Conservation (phyloP, 192 early-diverging fungal species). For the Funneliformis mosseae region DNA sequence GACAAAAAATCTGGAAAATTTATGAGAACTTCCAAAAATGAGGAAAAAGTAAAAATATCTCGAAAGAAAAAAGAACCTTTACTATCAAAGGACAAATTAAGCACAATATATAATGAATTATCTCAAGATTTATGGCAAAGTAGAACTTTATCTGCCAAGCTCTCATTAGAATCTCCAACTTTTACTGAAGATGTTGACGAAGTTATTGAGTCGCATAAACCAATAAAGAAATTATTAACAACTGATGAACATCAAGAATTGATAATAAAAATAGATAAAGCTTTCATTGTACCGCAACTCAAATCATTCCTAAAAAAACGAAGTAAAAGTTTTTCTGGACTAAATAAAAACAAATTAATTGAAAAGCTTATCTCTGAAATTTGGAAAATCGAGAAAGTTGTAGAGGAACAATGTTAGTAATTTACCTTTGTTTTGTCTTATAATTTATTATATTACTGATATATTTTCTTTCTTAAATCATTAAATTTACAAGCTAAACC, state of each 20-base stretch:
- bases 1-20: not conserved
- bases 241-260: not conserved
- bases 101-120: not conserved
- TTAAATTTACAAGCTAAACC: conserved; percentile 6
- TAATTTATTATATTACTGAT: not conserved
- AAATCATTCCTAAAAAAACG: not conserved
- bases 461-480: not conserved
- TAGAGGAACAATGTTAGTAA: not conserved
- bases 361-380: not conserved
- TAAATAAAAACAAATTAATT: not conserved
- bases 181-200: not conserved
- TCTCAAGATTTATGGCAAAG: not conserved
- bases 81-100: not conserved
- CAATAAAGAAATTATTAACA: not conserved
- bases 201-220: not conserved
- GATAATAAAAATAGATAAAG: not conserved
- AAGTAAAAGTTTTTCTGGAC: not conserved
- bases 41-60: not conserved
- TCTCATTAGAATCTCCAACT: not conserved
- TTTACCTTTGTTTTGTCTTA: not conserved
- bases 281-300: not conserved
- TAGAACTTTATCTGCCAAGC: not conserved
- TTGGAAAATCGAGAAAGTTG: not conserved
- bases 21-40: not conserved
- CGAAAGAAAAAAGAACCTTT: not conserved